Evolutionary conservation across 208 protist species (phyloP).

Genomic region (Trypanosoma brucei): DNA sequence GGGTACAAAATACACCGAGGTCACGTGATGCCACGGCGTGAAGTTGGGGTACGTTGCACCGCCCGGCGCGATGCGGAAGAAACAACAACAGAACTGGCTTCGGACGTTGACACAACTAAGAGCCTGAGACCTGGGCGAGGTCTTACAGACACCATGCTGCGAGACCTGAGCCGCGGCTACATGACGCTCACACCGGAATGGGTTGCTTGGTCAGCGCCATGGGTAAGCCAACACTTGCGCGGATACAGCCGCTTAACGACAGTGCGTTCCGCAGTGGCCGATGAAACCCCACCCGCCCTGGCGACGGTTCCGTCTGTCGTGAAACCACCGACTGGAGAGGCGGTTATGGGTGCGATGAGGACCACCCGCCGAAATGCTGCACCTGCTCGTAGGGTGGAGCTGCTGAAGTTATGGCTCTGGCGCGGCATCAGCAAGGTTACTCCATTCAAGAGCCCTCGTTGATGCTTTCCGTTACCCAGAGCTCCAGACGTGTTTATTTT

Average conservation of each 20-base stretch:
- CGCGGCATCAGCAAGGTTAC: not conserved
- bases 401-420: not conserved
- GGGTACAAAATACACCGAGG: constrained; percentile 61
- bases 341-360: constrained; percentile 8
- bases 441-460: not conserved
- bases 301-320: not conserved
- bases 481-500: too few species aligned
- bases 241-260: constrained; percentile 24
- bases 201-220: constrained; percentile 78
- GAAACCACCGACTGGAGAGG: constrained; percentile 3
- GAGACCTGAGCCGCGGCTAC: constrained; percentile 44
- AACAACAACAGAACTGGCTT: constrained; percentile 8
- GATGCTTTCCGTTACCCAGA: not conserved
- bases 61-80: constrained; percentile 15
- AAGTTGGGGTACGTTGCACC: constrained; percentile 41
- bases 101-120: not conserved
- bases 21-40: constrained; percentile 42
- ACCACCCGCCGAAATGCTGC: constrained; percentile 23
- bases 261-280: not conserved
- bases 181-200: constrained; percentile 61
- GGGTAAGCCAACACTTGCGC: constrained; percentile 49
- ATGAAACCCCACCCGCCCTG: not conserved
- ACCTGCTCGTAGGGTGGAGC: constrained; percentile 19
- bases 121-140: constrained; percentile 5
- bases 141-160: constrained; percentile 36